Evolutionary conservation across 2,329 filamentous ascomycete species (phyloP).

Genomic region (Penicillium sp.): DNA sequence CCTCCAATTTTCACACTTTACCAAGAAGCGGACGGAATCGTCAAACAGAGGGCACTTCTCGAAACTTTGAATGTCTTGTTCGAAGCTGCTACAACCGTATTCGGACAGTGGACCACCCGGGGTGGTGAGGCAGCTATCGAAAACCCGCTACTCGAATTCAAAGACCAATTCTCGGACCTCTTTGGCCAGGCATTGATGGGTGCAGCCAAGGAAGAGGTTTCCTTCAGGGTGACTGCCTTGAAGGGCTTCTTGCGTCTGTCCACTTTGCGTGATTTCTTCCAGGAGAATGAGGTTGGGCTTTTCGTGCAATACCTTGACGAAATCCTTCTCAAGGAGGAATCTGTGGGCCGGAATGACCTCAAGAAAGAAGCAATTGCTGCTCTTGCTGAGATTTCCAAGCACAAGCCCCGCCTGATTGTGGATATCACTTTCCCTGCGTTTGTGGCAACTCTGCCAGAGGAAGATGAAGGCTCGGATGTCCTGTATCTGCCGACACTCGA

Average conservation of each 20-base stretch:
- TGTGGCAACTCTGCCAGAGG: conserved; percentile 63
- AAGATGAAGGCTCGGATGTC: conserved; percentile 47
- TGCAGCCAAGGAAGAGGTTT: conserved; percentile 51
- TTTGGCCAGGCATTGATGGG: conserved; percentile 57
- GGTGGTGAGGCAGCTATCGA: conserved; percentile 38
- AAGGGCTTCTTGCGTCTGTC: conserved; percentile 50
- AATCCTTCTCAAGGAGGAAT: conserved; percentile 60
- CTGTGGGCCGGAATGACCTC: conserved; percentile 56
- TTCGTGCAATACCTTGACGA: conserved; percentile 60
- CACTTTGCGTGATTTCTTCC: conserved; percentile 48
- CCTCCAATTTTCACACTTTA: conserved; percentile 61
- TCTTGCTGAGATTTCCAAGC: conserved; percentile 61
- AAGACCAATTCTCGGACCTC: conserved; percentile 54
- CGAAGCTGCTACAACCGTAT: conserved; percentile 57
- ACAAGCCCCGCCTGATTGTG: conserved; percentile 62
- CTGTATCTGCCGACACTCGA: conserved; percentile 60
- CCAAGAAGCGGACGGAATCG: conserved; percentile 60
- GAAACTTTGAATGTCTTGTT: conserved; percentile 61
- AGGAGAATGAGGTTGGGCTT: conserved; percentile 54
- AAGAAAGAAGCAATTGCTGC: conserved; percentile 59
- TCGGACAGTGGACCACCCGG: conserved; percentile 55
- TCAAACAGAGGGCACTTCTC: conserved; percentile 62
- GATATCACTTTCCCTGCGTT: conserved; percentile 67
- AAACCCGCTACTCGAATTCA: conserved; percentile 50
- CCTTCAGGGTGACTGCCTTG: conserved; percentile 51